These are phyloP conservation scores for Aspergillus cejpii DNA, from an alignment of 2,329 filamentous ascomycete genomes.

Conservation along the genomic window DNA sequence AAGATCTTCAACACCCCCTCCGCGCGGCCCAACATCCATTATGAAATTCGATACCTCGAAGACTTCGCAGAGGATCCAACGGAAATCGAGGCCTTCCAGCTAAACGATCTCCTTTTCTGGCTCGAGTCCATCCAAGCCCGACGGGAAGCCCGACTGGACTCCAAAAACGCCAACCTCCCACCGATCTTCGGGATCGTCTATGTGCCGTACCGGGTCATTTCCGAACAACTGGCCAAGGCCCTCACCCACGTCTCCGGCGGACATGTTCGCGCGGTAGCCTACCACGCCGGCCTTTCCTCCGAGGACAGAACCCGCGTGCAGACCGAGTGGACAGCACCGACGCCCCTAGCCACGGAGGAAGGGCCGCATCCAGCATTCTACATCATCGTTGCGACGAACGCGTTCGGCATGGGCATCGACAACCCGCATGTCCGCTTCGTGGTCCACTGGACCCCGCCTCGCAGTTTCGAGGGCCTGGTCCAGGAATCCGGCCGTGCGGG, in stretches of 20 bases:
- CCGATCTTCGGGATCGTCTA: constrained; percentile 46
- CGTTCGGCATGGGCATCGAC: constrained; percentile 97
- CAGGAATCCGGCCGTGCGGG: constrained; percentile 91
- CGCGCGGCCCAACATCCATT: constrained; percentile 76
- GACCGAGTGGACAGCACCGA: constrained; percentile 35
- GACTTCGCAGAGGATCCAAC: constrained; percentile 26
- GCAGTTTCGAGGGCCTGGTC: constrained; percentile 92
- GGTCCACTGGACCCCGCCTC: constrained; percentile 87
- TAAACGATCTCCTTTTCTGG: constrained; percentile 73
- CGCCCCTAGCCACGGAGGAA: constrained; percentile 10
- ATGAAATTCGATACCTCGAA: constrained; percentile 66
- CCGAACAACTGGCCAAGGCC: constrained; percentile 36
- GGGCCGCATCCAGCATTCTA: constrained; percentile 61
- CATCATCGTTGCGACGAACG: constrained; percentile 89
- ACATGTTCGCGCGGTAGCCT: constrained; percentile 41
- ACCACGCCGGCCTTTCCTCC: constrained; percentile 60
- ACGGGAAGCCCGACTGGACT: constrained; percentile 50
- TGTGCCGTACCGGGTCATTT: constrained; percentile 37
- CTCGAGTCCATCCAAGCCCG: constrained; percentile 65
- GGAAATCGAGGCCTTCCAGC: constrained; percentile 52
- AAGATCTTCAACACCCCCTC: constrained; percentile 78
- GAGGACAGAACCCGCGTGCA: constrained; percentile 58
- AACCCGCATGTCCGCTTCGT: constrained; percentile 93
- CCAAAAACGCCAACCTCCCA: constrained; percentile 18
- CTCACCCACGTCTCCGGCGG: constrained; percentile 26